Conservation (phyloP, 2,329 filamentous ascomycete genomes). For the Lachnellula arida region DNA sequence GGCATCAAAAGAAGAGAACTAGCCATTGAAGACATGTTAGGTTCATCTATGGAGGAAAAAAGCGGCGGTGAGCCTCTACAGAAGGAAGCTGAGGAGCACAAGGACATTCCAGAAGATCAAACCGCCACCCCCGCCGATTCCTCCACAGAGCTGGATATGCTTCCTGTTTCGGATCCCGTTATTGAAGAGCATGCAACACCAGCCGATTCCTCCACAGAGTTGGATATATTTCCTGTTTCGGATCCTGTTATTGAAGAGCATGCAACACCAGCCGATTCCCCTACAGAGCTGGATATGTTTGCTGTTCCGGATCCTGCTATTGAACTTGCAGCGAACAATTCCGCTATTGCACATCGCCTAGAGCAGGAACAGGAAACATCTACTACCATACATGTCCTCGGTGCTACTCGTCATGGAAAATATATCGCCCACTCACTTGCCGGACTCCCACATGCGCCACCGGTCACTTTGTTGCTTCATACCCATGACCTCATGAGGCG, state of each 20-base stretch:
- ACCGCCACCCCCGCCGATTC: no score
- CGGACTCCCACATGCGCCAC: slow-evolving; percentile 52
- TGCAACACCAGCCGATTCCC: no score
- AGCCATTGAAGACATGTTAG: neutral
- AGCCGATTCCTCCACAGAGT: no score
- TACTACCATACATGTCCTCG: slow-evolving; percentile 57
- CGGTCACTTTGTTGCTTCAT: slow-evolving; percentile 59
- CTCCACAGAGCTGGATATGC: no score
- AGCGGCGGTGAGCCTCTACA: neutral
- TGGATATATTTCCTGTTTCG: no score
- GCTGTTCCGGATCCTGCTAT: neutral
- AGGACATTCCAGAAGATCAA: neutral
- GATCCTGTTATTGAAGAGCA: no score
- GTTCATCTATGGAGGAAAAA: neutral
- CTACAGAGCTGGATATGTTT: no score
- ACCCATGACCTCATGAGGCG: slow-evolving; percentile 37
- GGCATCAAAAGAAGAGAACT: neutral
- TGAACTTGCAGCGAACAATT: neutral
- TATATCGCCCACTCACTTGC: slow-evolving; percentile 63
- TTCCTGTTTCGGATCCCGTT: no score
- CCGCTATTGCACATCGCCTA: neutral
- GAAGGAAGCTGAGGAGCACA: slow-evolving; percentile 14
- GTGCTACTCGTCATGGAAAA: slow-evolving; percentile 58
- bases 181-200: no score
- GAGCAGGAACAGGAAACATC: neutral